These are phyloP conservation scores for Solanum sejunctum DNA, from an alignment of 257 asterid species.

Conservation along the genomic window DNA sequence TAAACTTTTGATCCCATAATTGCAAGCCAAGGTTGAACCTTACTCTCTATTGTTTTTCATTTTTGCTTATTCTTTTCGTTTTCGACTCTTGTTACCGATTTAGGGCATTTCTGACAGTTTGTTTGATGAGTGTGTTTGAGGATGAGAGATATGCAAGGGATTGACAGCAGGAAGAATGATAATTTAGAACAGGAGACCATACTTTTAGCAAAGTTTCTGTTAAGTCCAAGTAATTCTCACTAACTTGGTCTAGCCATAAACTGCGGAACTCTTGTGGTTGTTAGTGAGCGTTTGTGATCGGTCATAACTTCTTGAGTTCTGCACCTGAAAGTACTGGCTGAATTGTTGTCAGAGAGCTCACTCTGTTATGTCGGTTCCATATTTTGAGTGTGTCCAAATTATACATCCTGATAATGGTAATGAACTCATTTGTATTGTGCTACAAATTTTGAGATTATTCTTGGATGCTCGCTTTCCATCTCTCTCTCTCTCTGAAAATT, in stretches of 20 bases:
- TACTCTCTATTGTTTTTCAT: not conserved
- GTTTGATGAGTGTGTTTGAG: not conserved
- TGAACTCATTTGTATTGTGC: not conserved
- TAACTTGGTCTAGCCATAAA: not conserved
- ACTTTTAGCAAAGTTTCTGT: not conserved
- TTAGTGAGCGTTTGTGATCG: not conserved
- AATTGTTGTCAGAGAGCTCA: not conserved
- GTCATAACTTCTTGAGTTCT: not conserved
- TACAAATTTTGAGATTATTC: not conserved
- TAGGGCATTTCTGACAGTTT: not conserved
- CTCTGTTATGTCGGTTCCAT: not conserved
- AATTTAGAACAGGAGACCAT: not conserved
- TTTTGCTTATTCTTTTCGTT: not conserved
- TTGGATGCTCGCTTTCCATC: not conserved
- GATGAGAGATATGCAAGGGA: not conserved
- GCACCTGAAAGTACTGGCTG: not conserved
- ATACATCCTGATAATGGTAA: not conserved
- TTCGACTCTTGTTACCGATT: not conserved
- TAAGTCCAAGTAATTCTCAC: not conserved
- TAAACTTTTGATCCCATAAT: not conserved
- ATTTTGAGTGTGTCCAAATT: not conserved
- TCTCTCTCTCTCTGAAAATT: not conserved
- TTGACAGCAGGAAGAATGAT: not conserved
- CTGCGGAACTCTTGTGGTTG: not conserved
- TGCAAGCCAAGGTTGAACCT: not conserved